Percentiles rank a stretch among this genome's conserved stretches.
phyloP scores from a whole-genome alignment of 2,329 filamentous ascomycete genomes.

The Hypoxylon sp. region DNA sequence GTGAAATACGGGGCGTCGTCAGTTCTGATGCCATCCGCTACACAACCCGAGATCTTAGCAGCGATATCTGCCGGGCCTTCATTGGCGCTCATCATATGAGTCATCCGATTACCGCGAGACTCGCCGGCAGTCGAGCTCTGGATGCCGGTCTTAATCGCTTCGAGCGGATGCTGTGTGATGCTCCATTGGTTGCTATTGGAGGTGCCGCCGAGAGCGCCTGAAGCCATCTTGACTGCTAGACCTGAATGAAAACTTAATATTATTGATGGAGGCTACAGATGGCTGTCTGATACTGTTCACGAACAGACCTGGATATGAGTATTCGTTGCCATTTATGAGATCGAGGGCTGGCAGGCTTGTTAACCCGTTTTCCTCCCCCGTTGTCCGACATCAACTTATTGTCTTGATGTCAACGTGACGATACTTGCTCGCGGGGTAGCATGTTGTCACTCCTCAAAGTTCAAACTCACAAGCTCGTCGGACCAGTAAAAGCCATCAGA shows the following conservation, averaged over 20 bases:
- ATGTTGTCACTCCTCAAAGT: neutral
- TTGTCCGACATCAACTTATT: neutral
- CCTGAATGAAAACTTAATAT: neutral
- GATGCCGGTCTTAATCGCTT: constrained; percentile 30
- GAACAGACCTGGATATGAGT: neutral
- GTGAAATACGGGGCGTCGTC: constrained; percentile 67
- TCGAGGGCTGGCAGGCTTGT: neutral
- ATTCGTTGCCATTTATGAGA: neutral
- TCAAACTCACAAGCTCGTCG: constrained; percentile 1
- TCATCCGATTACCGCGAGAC: constrained; percentile 11
- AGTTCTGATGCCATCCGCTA: constrained; percentile 59
- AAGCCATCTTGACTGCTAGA: constrained; percentile 15
- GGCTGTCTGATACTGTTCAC: neutral
- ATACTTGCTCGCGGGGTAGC: neutral
- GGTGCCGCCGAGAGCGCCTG: constrained; percentile 1
- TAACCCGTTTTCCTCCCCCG: neutral
- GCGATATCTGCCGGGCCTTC: constrained; percentile 66
- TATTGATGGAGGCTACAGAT: neutral
- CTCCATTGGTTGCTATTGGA: constrained; percentile 27
- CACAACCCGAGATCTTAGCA: constrained; percentile 63
- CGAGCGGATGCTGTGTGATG: constrained; percentile 27
- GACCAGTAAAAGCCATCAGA: neutral
- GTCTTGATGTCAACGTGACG: constrained; percentile 28
- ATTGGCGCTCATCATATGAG: constrained; percentile 61
- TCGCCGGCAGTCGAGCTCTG: constrained; percentile 23